A percentile compares a stretch with the other conserved stretches of the same genome.
Evolutionary conservation across 805 yeast genomes (phyloP).

Genomic region (Hanseniaspora mollemarum): DNA sequence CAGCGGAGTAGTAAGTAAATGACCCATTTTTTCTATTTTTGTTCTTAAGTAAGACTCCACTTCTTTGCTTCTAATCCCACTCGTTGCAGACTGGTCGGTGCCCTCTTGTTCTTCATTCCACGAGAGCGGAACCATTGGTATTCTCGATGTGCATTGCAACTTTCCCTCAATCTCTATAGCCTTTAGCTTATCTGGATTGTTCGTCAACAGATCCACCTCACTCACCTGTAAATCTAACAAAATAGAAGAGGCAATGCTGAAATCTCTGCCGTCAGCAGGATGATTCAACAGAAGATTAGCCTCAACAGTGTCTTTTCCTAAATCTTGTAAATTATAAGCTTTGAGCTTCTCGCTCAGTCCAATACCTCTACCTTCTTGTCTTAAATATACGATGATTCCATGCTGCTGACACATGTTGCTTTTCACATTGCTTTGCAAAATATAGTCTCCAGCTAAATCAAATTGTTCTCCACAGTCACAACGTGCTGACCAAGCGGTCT

Average conservation of each 20-base stretch:
- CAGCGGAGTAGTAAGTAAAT: constrained; percentile 48
- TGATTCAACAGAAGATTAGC: constrained; percentile 87
- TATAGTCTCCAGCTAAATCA: constrained; percentile 90
- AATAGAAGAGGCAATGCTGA: constrained; percentile 87
- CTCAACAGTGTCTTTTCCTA: constrained; percentile 97
- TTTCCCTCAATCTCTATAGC: constrained; percentile 83
- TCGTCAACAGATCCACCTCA: constrained; percentile 70
- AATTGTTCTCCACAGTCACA: constrained; percentile 99
- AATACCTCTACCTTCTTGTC: constrained; percentile 98
- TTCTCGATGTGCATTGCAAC: constrained; percentile 71
- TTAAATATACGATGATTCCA: constrained; percentile 87
- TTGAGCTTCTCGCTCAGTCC: constrained; percentile 96
- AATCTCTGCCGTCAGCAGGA: constrained; percentile 96
- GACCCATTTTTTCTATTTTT: constrained; percentile 96
- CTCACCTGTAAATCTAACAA: constrained; percentile 66
- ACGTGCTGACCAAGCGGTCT: constrained; percentile 97
- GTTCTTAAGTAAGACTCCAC: constrained; percentile 89
- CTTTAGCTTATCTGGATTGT: constrained; percentile 89
- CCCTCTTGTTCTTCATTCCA: constrained; percentile 45
- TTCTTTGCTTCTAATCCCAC: constrained; percentile 75
- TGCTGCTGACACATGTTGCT: constrained; percentile 55
- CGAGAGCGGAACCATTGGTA: constrained; percentile 93
- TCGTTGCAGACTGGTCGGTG: constrained; percentile 10
- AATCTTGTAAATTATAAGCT: constrained; percentile 91
- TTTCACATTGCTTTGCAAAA: constrained; percentile 31